Base-by-base conservation (phyloP, 192 early-diverging fungal genomes). In the Linnemannia elongata region DNA sequence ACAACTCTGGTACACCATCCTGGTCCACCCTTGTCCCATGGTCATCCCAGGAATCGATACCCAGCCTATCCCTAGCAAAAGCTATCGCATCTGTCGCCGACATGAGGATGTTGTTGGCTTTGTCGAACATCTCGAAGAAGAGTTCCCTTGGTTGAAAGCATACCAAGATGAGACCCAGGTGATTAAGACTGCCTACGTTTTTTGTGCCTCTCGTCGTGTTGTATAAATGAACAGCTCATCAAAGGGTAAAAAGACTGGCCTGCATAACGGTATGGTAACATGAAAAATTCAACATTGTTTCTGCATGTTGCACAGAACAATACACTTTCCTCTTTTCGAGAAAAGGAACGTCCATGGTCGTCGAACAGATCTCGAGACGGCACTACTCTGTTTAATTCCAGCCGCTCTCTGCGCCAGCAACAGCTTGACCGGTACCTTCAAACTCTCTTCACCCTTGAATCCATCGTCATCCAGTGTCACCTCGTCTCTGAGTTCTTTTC, bases 401-500 rank as follows among this genome's bases (percentile, higher is more conserved):
- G 10, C 30, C 22, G 47, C 47, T 24, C 44, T 0, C 39, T 57
- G 52, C 78, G 78, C n/a, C 72, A 79, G 35, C 20, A 55, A 15
- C 27, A 70, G 15, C 68, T 79, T 22, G 18, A 72, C 7, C 27
- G 6, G 7, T 82, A 76, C 68, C 27, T 82, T 12, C 63, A 70
- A 36, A 27, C 38, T 1, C 45, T 82, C 17, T 82, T 82, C 41
- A 33, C 54, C 1, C 49, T 47, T 6, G 74, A 27, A 8, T 38
- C 60, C 4, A 42, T 60, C 7, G 27, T 76, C 10, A 44, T 44
- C 3, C 74, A 60, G 24, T 82, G 73, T 17, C 49, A 52, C 18
- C 80, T 82, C 63, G 80, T 47, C 24, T 66, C 80, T 22, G 80
- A 82, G 69, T 82, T 82, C 74, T 82, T 82, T 71, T 74, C 74